These are phyloP conservation scores for Trypanosoma scelopori DNA, from an alignment of 208 protist species.

Conservation along the genomic window DNA sequence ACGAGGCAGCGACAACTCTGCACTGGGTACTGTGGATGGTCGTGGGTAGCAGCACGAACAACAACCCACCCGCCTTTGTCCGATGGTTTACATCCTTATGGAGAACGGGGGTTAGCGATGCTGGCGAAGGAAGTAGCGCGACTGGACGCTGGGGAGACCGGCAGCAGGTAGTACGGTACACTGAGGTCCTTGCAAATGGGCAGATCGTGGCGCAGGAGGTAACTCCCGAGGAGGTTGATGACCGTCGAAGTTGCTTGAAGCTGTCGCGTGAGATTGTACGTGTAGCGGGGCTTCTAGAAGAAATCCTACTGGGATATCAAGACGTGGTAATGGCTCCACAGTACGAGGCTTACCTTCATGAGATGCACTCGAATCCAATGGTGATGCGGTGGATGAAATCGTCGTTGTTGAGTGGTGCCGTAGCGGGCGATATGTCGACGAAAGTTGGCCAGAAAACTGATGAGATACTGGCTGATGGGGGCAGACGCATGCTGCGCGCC, in stretches of 20 bases:
- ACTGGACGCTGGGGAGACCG: not conserved
- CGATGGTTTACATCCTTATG: not conserved
- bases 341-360: slow-evolving; percentile 45
- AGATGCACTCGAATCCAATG: not conserved
- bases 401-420: slow-evolving; percentile 14
- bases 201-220: slow-evolving; percentile 56
- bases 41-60: not conserved
- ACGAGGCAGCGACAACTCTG: not conserved
- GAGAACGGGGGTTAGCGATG: not conserved
- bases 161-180: slow-evolving; percentile 39
- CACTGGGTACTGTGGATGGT: slow-evolving; percentile 11
- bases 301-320: slow-evolving; percentile 53
- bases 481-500: slow-evolving; percentile 3
- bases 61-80: not conserved
- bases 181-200: slow-evolving; percentile 42
- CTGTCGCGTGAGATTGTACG: slow-evolving; percentile 50
- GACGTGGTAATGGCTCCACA: slow-evolving; percentile 44
- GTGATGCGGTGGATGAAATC: slow-evolving; percentile 27
- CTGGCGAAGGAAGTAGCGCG: not conserved
- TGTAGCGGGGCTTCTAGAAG: slow-evolving; percentile 39
- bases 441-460: slow-evolving; percentile 21
- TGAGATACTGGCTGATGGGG: not conserved
- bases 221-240: slow-evolving; percentile 40
- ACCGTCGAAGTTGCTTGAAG: slow-evolving; percentile 48
- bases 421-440: too few relatives aligned